Percentiles rank a stretch among this genome's conserved stretches.
phyloP scores from a whole-genome alignment of 768 basidiomycete species.

The Vishniacozyma victoriae region DNA sequence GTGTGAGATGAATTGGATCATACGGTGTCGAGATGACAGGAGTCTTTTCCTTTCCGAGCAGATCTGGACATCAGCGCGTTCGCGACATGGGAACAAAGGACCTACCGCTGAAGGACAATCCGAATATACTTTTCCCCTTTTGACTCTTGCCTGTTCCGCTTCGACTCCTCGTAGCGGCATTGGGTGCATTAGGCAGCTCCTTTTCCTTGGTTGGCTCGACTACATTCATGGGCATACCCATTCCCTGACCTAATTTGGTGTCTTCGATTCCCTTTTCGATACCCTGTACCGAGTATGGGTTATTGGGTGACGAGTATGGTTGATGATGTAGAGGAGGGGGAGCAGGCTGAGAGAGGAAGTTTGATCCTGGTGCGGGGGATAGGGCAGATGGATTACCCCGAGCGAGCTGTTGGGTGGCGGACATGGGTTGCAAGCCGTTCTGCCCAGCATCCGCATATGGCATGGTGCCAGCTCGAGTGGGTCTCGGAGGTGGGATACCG shows the following conservation, averaged over 20 bases:
- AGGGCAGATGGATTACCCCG: constrained; percentile 8
- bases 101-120: constrained; percentile 42
- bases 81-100: background rate
- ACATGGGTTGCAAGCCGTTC: constrained; percentile 4
- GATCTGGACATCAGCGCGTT: background rate
- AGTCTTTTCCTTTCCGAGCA: constrained; percentile 43
- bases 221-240: constrained; percentile 30
- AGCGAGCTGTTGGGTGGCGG: constrained; percentile 1
- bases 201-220: constrained; percentile 35
- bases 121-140: constrained; percentile 46
- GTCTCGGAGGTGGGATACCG: constrained; percentile 33
- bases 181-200: constrained; percentile 42
- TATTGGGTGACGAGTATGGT: constrained; percentile 30
- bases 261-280: constrained; percentile 34
- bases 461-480: constrained; percentile 42
- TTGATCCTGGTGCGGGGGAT: background rate
- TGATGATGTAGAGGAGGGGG: constrained; percentile 29
- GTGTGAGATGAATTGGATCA: constrained; percentile 97
- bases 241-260: constrained; percentile 26
- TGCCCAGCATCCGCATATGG: constrained; percentile 20
- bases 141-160: constrained; percentile 43
- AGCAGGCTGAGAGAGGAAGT: constrained; percentile 7
- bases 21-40: constrained; percentile 92
- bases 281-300: constrained; percentile 26
- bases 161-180: constrained; percentile 29